Evolutionary conservation across 2,329 filamentous ascomycete species (phyloP).

Genomic region (Ceratocystis cubensis): DNA sequence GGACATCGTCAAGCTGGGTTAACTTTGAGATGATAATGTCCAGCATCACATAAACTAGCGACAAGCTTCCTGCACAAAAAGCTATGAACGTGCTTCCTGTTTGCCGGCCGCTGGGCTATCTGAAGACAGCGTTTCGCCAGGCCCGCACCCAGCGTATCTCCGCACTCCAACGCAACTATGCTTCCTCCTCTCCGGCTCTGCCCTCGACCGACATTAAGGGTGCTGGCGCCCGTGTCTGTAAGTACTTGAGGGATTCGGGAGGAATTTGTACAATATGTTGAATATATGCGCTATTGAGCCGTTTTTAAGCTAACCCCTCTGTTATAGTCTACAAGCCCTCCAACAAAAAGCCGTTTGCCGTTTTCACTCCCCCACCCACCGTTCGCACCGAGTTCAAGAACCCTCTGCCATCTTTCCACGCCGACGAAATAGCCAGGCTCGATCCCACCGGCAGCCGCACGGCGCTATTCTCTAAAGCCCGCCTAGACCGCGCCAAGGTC

Average conservation of each 20-base stretch:
- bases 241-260: slow-evolving; percentile 15
- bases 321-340: slow-evolving; percentile 20
- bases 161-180: slow-evolving; percentile 20
- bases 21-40: background rate
- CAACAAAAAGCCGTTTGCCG: slow-evolving; percentile 23
- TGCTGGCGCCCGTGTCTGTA: slow-evolving; percentile 25
- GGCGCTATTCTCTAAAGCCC: slow-evolving; percentile 64
- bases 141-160: slow-evolving; percentile 37
- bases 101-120: slow-evolving; percentile 57
- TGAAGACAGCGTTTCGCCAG: slow-evolving; percentile 52
- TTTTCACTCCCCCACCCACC: slow-evolving; percentile 24
- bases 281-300: background rate
- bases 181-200: slow-evolving; percentile 25
- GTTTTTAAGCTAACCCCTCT: background rate
- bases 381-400: slow-evolving; percentile 34
- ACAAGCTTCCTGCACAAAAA: slow-evolving; percentile 19
- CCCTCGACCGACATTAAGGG: slow-evolving; percentile 28
- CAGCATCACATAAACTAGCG: background rate
- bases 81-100: slow-evolving; percentile 49
- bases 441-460: slow-evolving; percentile 77
- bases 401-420: slow-evolving; percentile 54
- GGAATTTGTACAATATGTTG: background rate
- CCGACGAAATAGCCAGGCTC: slow-evolving; percentile 57
- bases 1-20: background rate
- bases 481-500: slow-evolving; percentile 64